Conservation (phyloP, 2,329 filamentous ascomycete genomes). For the Teratosphaeria epicoccoides region DNA sequence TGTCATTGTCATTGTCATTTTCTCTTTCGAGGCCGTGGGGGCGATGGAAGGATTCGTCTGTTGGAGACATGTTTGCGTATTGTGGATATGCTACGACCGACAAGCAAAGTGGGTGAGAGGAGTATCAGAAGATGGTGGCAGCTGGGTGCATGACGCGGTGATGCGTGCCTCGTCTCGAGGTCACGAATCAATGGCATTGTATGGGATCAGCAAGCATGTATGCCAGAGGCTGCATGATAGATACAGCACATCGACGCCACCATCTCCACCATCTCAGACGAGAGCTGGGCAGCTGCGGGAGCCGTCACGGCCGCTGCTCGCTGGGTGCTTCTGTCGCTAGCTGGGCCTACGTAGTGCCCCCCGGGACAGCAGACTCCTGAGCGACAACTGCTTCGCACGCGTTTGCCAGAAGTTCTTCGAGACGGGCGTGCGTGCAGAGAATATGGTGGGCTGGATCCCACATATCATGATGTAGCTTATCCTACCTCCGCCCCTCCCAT, state of each 20-base stretch:
- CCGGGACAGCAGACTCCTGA: no score
- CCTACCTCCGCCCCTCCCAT: slow-evolving; percentile 12
- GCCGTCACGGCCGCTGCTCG: no score
- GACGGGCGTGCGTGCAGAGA: not conserved
- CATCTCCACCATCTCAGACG: no score
- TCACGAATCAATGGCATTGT: not conserved
- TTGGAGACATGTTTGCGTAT: not conserved
- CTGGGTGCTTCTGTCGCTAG: no score
- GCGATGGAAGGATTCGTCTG: not conserved
- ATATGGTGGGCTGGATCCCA: not conserved
- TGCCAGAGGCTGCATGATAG: no score
- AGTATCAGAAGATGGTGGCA: not conserved
- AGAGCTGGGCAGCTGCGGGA: no score
- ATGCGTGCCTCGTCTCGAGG: not conserved
- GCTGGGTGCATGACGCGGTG: not conserved
- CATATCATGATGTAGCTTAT: not conserved
- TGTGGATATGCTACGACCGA: not conserved
- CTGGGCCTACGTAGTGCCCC: no score
- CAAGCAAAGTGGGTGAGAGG: no score
- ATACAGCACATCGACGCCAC: no score
- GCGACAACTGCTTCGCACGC: no score
- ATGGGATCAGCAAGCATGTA: no score
- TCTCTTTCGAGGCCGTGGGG: not conserved
- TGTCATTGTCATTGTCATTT: not conserved
- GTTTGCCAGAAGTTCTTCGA: not conserved